These are phyloP conservation scores for Borovskyia barvae DNA, from an alignment of 208 protist species.

Conservation along the genomic window DNA sequence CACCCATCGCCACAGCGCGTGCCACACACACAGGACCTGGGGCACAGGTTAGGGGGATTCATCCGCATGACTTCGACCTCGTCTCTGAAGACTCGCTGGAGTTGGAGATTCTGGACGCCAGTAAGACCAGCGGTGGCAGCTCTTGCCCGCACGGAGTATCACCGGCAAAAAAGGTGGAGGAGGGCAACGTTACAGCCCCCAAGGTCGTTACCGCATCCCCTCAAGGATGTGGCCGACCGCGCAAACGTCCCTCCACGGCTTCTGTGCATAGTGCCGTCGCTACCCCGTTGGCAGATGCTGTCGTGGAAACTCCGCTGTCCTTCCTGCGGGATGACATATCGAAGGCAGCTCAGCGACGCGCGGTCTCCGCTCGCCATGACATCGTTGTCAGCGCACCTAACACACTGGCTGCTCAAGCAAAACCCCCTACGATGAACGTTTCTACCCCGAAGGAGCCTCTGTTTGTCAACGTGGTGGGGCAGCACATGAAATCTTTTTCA, in stretches of 20 bases:
- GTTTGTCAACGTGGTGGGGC: too few species aligned
- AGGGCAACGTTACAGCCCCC: neutral
- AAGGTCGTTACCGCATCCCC: neutral
- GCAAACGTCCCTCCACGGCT: slow-evolving; percentile 16
- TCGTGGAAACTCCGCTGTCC: neutral
- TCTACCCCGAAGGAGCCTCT: too few species aligned
- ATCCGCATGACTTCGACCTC: neutral
- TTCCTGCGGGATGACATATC: neutral
- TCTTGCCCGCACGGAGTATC: neutral
- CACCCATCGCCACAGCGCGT: neutral
- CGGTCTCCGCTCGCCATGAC: slow-evolving; percentile 4
- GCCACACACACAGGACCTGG: neutral
- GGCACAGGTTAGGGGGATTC: too few species aligned
- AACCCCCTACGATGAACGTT: too few species aligned
- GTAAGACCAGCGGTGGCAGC: neutral
- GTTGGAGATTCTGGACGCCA: slow-evolving; percentile 23
- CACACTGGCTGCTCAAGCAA: too few species aligned
- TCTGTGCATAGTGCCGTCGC: slow-evolving; percentile 1
- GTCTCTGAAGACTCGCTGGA: slow-evolving; percentile 25
- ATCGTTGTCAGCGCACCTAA: neutral
- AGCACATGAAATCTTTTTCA: too few species aligned
- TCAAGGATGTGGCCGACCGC: neutral
- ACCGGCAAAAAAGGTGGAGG: neutral
- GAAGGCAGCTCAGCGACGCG: slow-evolving; percentile 10
- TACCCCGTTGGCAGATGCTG: neutral